Percentiles rank a stretch among this genome's conserved stretches.
Evolutionary conservation across 495 filamentous ascomycete species (phyloP).

Genomic region (Tuber calosporum): DNA sequence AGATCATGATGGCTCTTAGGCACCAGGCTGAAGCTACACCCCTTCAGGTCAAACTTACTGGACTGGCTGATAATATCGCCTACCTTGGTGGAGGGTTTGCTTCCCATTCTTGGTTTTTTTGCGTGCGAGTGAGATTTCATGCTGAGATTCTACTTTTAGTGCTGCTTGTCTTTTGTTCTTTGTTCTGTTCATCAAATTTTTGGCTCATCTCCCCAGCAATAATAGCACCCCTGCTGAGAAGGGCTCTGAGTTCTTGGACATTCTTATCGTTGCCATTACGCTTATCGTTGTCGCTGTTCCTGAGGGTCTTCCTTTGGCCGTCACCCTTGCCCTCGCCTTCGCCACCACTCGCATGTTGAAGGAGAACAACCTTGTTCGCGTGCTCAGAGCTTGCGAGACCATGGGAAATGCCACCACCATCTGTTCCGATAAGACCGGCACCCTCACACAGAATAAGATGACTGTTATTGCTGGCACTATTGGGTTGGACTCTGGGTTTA

Average conservation of each 20-base stretch:
- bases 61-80: conserved; percentile 85
- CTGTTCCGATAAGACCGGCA: conserved; percentile 96
- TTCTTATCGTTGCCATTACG: conserved; percentile 92
- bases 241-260: conserved; percentile 78
- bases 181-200: conserved; percentile 88
- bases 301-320: conserved; percentile 84
- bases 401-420: conserved; percentile 97
- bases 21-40: conserved; percentile 88
- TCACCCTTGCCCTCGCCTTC: conserved; percentile 88
- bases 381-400: conserved; percentile 90
- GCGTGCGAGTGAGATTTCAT: conserved; percentile 29
- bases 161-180: conserved; percentile 78
- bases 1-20: conserved; percentile 86
- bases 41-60: conserved; percentile 86
- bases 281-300: conserved; percentile 94
- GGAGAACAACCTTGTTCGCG: conserved; percentile 88
- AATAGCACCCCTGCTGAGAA: conserved; percentile 58
- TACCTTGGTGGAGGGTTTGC: conserved; percentile 63
- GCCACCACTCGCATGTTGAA: conserved; percentile 92
- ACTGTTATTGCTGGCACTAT: conserved; percentile 72
- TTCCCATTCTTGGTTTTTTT: neutral
- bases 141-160: conserved; percentile 45
- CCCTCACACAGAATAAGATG: conserved; percentile 92
- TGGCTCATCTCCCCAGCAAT: conserved; percentile 57
- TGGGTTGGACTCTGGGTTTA: conserved; percentile 62